Evolutionary conservation across 164 flowering plant genomes (phyloP).

Genomic region (Aristolochia fimbriata): DNA sequence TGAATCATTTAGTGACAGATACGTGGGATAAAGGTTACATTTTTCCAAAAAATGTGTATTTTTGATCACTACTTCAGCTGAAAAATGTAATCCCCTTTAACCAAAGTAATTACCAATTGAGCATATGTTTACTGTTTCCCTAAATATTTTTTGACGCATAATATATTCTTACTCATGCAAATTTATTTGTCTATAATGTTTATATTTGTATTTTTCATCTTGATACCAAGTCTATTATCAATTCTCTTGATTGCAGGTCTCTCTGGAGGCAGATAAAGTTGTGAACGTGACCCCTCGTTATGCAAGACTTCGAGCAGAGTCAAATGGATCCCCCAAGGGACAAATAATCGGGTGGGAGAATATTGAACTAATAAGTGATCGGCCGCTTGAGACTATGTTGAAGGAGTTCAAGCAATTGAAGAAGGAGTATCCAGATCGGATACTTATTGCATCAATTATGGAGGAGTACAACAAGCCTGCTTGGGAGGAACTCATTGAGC

Average conservation of each 20-base stretch:
- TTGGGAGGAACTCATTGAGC: conserved; percentile 94
- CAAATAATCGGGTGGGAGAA: conserved; percentile 97
- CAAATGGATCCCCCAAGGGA: conserved; percentile 82
- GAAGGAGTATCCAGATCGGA: conserved; percentile 84
- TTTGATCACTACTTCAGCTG: no score
- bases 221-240: conserved; percentile 2
- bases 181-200: neutral
- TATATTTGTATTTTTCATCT: neutral
- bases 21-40: no score
- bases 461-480: conserved; percentile 91
- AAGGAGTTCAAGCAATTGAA: conserved; percentile 85
- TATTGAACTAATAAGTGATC: conserved; percentile 93
- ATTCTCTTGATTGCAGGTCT: conserved; percentile 43
- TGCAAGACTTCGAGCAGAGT: conserved; percentile 72
- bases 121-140: no score
- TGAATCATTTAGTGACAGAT: no score
- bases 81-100: no score
- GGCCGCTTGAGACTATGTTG: conserved; percentile 92
- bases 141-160: neutral
- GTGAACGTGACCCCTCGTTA: conserved; percentile 95
- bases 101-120: no score
- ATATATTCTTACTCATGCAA: neutral
- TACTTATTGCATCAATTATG: conserved; percentile 96
- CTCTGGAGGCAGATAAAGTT: conserved; percentile 88
- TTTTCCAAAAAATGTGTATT: no score